Evolutionary conservation across 805 yeast species (phyloP).

Genomic region (Schwanniomyces polymorphus): DNA sequence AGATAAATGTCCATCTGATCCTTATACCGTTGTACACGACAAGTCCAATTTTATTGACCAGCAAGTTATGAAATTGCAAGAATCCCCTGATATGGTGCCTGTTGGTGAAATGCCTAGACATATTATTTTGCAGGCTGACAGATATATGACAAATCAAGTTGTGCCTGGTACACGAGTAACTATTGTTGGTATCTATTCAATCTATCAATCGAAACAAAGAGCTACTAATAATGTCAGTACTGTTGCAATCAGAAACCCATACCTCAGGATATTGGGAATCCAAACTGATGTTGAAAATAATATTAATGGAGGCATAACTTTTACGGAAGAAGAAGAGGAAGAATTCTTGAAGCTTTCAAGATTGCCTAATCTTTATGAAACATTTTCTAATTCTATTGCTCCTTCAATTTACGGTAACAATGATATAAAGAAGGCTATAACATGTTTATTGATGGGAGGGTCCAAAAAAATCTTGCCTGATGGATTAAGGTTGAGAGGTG

Average conservation of each 20-base stretch:
- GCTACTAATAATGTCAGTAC: constrained; percentile 44
- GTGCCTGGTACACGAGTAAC: constrained; percentile 96
- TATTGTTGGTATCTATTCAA: constrained; percentile 88
- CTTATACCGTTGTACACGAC: constrained; percentile 91
- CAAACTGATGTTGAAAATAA: constrained; percentile 79
- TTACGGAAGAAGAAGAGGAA: constrained; percentile 93
- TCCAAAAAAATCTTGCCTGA: constrained; percentile 90
- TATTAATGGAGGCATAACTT: constrained; percentile 57
- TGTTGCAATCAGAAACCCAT: constrained; percentile 95
- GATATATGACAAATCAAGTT: constrained; percentile 84
- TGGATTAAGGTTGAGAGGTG: constrained; percentile 96
- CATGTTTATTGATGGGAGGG: constrained; percentile 92
- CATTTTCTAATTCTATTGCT: constrained; percentile 86
- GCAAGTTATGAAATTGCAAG: constrained; percentile 90
- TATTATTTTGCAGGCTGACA: constrained; percentile 80
- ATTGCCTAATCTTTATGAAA: constrained; percentile 79
- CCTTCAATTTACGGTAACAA: constrained; percentile 94
- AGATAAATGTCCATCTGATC: constrained; percentile 82
- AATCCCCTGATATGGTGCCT: constrained; percentile 97
- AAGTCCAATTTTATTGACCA: constrained; percentile 93
- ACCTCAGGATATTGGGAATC: constrained; percentile 82
- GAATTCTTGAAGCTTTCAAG: constrained; percentile 80
- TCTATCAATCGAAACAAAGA: constrained; percentile 70
- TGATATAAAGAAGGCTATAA: constrained; percentile 91
- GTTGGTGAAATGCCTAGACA: constrained; percentile 99